Percentiles rank a stretch among this genome's conserved stretches.
Evolutionary conservation across 2,329 filamentous ascomycete species (phyloP).

Genomic region (Aureobasidium vineae): DNA sequence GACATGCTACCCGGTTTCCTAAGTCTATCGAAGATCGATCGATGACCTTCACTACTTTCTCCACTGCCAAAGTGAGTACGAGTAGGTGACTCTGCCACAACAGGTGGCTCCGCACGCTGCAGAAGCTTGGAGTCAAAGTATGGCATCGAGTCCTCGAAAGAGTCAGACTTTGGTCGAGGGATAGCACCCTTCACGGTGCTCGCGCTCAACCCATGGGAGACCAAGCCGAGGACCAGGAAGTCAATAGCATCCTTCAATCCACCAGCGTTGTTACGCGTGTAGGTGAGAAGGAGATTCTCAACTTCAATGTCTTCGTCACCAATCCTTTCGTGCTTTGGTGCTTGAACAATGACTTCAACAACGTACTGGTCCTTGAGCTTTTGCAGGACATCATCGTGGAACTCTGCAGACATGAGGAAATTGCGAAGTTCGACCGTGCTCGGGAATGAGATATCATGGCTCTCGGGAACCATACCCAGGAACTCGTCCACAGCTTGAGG

Average conservation of each 20-base stretch:
- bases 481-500: constrained; percentile 96
- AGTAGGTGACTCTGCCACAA: constrained; percentile 81
- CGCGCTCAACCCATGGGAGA: constrained; percentile 83
- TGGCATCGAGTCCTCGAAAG: constrained; percentile 93
- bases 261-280: constrained; percentile 96
- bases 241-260: constrained; percentile 95
- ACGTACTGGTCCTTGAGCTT: constrained; percentile 92
- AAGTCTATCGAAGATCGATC: constrained; percentile 85
- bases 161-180: constrained; percentile 96
- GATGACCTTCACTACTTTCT: constrained; percentile 63
- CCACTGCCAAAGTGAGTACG: constrained; percentile 81
- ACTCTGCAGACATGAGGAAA: constrained; percentile 78
- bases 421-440: constrained; percentile 72
- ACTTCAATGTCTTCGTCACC: constrained; percentile 44
- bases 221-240: constrained; percentile 81
- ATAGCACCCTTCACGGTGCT: constrained; percentile 90
- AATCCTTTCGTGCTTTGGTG: constrained; percentile 43
- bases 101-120: constrained; percentile 80
- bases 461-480: constrained; percentile 95
- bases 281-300: constrained; percentile 55
- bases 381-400: constrained; percentile 72
- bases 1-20: constrained; percentile 94
- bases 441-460: constrained; percentile 83
- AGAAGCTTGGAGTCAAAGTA: constrained; percentile 97
- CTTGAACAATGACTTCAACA: constrained; percentile 75